phyloP scores from a whole-genome alignment of 225 moss, liverwort and hornwort genomes.

The Polytrichum formosum region DNA sequence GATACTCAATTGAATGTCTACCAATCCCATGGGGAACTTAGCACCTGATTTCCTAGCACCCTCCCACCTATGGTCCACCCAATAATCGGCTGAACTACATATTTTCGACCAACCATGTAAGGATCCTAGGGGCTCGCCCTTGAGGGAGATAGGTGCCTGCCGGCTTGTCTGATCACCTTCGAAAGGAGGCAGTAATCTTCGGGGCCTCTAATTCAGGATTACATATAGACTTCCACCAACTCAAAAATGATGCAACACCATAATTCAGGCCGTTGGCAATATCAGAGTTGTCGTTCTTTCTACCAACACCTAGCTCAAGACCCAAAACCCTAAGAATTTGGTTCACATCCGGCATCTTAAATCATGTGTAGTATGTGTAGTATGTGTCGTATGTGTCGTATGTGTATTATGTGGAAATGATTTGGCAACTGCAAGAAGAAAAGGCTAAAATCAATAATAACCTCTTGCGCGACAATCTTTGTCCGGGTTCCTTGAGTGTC shows the following conservation, averaged over 20 bases:
- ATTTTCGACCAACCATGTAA: too few species aligned
- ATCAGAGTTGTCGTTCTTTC: not conserved
- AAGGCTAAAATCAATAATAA: not conserved
- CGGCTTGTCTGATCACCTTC: too few species aligned
- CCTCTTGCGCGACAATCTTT: conserved; percentile 52
- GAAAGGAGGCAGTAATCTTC: too few species aligned
- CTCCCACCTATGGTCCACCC: too few species aligned
- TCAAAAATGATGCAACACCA: too few species aligned
- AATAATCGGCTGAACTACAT: too few species aligned
- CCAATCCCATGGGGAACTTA: not conserved
- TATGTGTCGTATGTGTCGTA: not conserved
- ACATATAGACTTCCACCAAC: too few species aligned
- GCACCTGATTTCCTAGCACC: too few species aligned
- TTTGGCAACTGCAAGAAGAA: not conserved
- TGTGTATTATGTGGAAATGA: not conserved
- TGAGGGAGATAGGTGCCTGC: too few species aligned
- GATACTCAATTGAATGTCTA: conserved; percentile 5
- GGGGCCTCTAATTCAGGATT: too few species aligned
- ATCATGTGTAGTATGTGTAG: not conserved
- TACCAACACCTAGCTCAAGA: not conserved
- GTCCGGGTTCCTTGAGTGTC: conserved; percentile 30
- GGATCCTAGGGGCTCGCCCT: not conserved
- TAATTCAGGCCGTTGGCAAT: not conserved
- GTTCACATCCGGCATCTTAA: not conserved
- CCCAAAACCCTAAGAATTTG: not conserved